These are phyloP conservation scores for Trametes hirsuta DNA, from an alignment of 1,284 basidiomycete species.

Conservation along the genomic window DNA sequence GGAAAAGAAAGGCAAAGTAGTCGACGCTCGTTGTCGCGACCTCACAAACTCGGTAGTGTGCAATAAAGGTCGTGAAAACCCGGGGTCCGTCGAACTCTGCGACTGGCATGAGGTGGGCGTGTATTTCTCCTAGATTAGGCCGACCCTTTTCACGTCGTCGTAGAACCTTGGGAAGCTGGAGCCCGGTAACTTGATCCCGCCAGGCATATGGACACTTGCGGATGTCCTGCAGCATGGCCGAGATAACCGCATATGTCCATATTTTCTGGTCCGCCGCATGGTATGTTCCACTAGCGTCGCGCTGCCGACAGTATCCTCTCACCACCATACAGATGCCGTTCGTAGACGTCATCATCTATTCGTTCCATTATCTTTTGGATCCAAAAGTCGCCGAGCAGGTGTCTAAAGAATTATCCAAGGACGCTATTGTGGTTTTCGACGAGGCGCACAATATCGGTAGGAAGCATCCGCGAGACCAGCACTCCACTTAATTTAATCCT, in stretches of 20 bases:
- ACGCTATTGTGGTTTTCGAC: conserved; percentile 98
- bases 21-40: conserved; percentile 96
- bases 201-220: conserved; percentile 93
- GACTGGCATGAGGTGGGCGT: conserved; percentile 88
- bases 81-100: conserved; percentile 92
- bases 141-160: neutral
- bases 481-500: conserved; percentile 4
- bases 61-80: conserved; percentile 86
- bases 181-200: conserved; percentile 83
- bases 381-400: conserved; percentile 99
- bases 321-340: conserved; percentile 78
- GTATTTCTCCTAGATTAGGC: neutral
- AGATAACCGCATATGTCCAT: conserved; percentile 90
- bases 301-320: neutral
- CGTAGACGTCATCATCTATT: conserved; percentile 97
- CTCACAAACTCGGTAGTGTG: conserved; percentile 87
- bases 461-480: conserved; percentile 23
- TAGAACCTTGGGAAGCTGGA: conserved; percentile 81
- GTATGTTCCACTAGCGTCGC: conserved; percentile 45
- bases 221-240: conserved; percentile 91
- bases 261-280: conserved; percentile 97
- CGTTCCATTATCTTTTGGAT: conserved; percentile 98
- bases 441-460: conserved; percentile 99
- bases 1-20: conserved; percentile 97
- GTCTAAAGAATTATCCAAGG: conserved; percentile 96